These are phyloP conservation scores for Teratosphaeria viscida DNA, from an alignment of 2,329 filamentous ascomycete genomes.

Conservation along the genomic window DNA sequence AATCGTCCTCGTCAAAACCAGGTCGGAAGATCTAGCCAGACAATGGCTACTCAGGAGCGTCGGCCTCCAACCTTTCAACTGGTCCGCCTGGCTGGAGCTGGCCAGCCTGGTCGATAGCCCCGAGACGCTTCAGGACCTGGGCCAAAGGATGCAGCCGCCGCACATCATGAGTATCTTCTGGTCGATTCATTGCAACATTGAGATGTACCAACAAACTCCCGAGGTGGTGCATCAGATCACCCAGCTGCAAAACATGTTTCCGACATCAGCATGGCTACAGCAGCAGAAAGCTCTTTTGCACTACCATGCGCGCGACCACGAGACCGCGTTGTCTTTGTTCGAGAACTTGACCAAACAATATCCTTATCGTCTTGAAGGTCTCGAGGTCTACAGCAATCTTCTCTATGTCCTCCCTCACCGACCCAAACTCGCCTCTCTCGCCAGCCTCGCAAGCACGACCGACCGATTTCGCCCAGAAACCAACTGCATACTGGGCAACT, in stretches of 20 bases:
- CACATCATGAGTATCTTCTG: slow-evolving; percentile 94
- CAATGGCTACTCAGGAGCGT: slow-evolving; percentile 82
- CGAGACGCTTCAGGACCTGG: slow-evolving; percentile 57
- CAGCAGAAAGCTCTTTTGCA: slow-evolving; percentile 80
- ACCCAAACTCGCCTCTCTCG: slow-evolving; percentile 84
- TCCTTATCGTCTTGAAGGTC: slow-evolving; percentile 66
- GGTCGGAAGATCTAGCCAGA: slow-evolving; percentile 77
- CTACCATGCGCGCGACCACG: slow-evolving; percentile 78
- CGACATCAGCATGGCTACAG: slow-evolving; percentile 75
- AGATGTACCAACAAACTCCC: slow-evolving; percentile 77
- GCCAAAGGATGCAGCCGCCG: slow-evolving; percentile 56
- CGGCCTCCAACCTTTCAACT: slow-evolving; percentile 86
- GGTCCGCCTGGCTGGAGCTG: slow-evolving; percentile 94
- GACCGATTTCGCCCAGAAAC: slow-evolving; percentile 97
- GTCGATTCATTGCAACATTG: slow-evolving; percentile 79
- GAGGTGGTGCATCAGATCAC: slow-evolving; percentile 64
- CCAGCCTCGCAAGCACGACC: slow-evolving; percentile 78
- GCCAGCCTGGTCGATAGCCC: slow-evolving; percentile 66
- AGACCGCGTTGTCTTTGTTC: slow-evolving; percentile 38
- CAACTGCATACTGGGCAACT: slow-evolving; percentile 93
- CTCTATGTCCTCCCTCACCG: slow-evolving; percentile 83
- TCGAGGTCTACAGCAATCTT: slow-evolving; percentile 96
- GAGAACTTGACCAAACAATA: slow-evolving; percentile 53
- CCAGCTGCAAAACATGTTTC: slow-evolving; percentile 75
- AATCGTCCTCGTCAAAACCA: slow-evolving; percentile 78